These are phyloP conservation scores for Nakaseomyces glabratus DNA, from an alignment of 1,139 yeast species.

Conservation along the genomic window DNA sequence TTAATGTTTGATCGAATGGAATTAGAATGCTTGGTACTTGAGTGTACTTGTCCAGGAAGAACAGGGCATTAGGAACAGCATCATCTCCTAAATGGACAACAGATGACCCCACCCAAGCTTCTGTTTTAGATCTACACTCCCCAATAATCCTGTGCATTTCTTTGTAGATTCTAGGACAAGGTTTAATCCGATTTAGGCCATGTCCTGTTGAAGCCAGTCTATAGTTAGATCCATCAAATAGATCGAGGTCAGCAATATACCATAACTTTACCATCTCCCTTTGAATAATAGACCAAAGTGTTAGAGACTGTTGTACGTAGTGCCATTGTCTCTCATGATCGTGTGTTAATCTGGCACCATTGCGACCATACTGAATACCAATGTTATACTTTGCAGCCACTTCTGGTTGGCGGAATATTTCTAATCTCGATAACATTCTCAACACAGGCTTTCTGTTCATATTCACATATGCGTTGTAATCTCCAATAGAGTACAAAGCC, in stretches of 20 bases:
- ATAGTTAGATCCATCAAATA: constrained; percentile 44
- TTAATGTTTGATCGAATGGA: constrained; percentile 52
- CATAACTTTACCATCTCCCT: constrained; percentile 63
- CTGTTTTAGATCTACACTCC: constrained; percentile 51
- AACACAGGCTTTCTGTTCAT: constrained; percentile 57
- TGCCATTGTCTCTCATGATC: constrained; percentile 59
- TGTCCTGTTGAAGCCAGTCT: constrained; percentile 65
- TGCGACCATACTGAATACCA: constrained; percentile 52
- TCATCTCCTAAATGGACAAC: constrained; percentile 72
- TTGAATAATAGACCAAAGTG: constrained; percentile 65
- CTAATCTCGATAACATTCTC: constrained; percentile 48
- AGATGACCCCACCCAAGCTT: constrained; percentile 66
- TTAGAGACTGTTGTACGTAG: constrained; percentile 60
- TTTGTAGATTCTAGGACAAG: constrained; percentile 56
- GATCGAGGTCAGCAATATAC: constrained; percentile 63
- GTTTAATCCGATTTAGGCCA: constrained; percentile 62
- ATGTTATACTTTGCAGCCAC: constrained; percentile 37
- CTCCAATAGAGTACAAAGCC: constrained; percentile 63
- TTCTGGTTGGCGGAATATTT: constrained; percentile 39
- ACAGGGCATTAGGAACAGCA: constrained; percentile 69
- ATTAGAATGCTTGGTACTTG: constrained; percentile 66
- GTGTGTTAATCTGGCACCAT: constrained; percentile 63
- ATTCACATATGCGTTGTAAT: constrained; percentile 60
- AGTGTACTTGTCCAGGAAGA: constrained; percentile 63
- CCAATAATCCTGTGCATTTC: constrained; percentile 58